Percentiles rank a stretch among this genome's conserved stretches.
These are phyloP conservation scores for Rhododendron ovatum DNA, from an alignment of 148 eudicot species.

Conservation along the genomic window DNA sequence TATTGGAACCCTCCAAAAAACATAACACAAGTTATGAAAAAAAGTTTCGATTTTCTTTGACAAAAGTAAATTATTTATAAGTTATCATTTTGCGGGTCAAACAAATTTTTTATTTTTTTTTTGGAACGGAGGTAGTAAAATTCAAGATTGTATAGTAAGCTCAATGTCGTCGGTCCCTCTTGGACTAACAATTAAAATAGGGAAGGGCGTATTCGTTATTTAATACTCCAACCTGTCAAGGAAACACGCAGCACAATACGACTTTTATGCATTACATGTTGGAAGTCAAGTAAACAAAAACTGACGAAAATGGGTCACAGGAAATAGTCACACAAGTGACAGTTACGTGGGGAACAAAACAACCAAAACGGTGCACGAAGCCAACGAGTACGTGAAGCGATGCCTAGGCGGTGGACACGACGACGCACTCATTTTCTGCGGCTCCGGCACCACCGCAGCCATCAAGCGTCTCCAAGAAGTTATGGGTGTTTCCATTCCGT, in stretches of 20 bases:
- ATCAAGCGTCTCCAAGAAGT: conserved; percentile 53
- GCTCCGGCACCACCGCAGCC: conserved; percentile 43
- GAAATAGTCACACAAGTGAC: conserved; percentile 42
- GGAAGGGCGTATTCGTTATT: neutral
- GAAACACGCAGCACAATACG: neutral
- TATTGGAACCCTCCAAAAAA: too few relatives aligned
- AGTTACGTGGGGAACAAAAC: conserved; percentile 38
- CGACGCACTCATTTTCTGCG: conserved; percentile 37
- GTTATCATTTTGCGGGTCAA: too few relatives aligned
- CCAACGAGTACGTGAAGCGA: conserved; percentile 26
- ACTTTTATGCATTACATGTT: neutral
- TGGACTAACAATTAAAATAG: neutral
- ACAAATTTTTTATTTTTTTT: too few relatives aligned
- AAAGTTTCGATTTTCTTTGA: too few relatives aligned
- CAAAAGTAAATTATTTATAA: too few relatives aligned
- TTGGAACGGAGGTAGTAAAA: neutral
- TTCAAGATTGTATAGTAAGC: neutral
- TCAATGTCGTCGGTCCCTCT: neutral
- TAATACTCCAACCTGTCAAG: neutral
- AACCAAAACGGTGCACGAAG: conserved; percentile 29
- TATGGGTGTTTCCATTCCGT: conserved; percentile 39
- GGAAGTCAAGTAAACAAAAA: neutral
- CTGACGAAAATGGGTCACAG: conserved; percentile 2
- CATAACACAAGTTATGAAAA: too few relatives aligned
- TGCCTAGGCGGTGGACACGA: conserved; percentile 33